Evolutionary conservation across 495 filamentous ascomycete species (phyloP).

Genomic region (Trichoderma virens): DNA sequence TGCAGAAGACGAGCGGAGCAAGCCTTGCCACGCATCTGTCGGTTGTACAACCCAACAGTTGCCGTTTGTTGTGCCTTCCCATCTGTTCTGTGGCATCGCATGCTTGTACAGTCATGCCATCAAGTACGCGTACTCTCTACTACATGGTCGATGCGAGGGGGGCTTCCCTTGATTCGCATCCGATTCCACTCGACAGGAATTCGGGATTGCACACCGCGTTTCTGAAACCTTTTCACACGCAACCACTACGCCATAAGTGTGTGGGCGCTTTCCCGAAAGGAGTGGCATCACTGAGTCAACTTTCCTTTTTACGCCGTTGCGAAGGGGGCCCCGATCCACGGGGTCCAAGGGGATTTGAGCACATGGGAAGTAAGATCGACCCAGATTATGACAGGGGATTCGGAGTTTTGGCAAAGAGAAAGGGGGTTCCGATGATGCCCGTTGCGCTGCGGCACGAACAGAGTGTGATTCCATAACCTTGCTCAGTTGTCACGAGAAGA

Average conservation of each 20-base stretch:
- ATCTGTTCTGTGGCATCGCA: neutral
- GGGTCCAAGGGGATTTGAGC: neutral
- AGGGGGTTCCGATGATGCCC: neutral
- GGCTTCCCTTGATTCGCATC: neutral
- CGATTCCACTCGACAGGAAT: neutral
- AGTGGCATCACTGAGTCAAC: neutral
- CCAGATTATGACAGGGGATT: constrained; percentile 6
- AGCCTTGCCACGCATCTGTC: neutral
- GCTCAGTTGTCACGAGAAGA: no score
- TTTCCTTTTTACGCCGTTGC: neutral
- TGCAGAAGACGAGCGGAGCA: neutral
- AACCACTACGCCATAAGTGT: neutral
- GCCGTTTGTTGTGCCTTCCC: neutral
- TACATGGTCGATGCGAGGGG: neutral
- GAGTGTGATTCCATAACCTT: no score
- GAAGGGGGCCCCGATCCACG: neutral
- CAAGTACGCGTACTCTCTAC: neutral
- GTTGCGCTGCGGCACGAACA: neutral
- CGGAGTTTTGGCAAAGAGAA: neutral
- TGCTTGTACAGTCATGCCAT: neutral
- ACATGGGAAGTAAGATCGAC: constrained; percentile 6
- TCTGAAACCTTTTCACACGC: neutral
- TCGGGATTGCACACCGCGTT: neutral
- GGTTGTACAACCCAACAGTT: neutral
- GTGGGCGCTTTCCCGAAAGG: neutral